Conservation (phyloP, 805 yeast species). For the Peterozyma toletana region DNA sequence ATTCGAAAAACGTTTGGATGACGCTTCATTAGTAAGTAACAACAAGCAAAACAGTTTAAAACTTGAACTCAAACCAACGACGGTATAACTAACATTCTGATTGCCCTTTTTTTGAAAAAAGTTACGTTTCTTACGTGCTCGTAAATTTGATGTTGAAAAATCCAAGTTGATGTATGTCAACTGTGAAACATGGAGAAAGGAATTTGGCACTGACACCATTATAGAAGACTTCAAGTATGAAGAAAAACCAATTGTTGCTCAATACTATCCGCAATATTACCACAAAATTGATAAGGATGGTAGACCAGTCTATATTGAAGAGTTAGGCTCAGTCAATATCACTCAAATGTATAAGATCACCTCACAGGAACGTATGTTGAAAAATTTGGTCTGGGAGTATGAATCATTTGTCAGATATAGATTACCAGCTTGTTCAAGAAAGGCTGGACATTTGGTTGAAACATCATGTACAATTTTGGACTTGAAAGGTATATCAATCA, state of each 20-base stretch:
- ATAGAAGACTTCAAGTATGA: slow-evolving; percentile 81
- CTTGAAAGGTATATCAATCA: slow-evolving; percentile 85
- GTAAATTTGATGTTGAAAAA: slow-evolving; percentile 80
- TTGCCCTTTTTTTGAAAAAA: slow-evolving; percentile 8
- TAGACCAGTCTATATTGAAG: slow-evolving; percentile 92
- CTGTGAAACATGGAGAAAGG: slow-evolving; percentile 90
- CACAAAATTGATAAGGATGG: slow-evolving; percentile 97
- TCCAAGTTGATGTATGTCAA: slow-evolving; percentile 77
- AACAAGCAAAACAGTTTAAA: not conserved
- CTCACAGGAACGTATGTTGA: slow-evolving; percentile 91
- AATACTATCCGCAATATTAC: slow-evolving; percentile 91
- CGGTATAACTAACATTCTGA: not conserved
- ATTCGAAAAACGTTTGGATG: slow-evolving; percentile 75
- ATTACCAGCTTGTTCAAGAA: slow-evolving; percentile 91
- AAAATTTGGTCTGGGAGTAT: slow-evolving; percentile 95
- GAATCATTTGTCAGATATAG: slow-evolving; percentile 81
- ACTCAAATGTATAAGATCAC: slow-evolving; percentile 90
- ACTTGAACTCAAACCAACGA: not conserved
- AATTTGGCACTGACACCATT: slow-evolving; percentile 81
- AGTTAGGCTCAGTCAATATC: slow-evolving; percentile 85
- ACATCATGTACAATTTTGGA: slow-evolving; percentile 96
- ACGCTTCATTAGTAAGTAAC: slow-evolving; percentile 55
- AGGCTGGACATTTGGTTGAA: slow-evolving; percentile 71
- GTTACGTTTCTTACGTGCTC: slow-evolving; percentile 84
- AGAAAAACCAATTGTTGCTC: slow-evolving; percentile 89